Conservation (phyloP, 2,329 filamentous ascomycete species). For the Hypoxylon sp. region DNA sequence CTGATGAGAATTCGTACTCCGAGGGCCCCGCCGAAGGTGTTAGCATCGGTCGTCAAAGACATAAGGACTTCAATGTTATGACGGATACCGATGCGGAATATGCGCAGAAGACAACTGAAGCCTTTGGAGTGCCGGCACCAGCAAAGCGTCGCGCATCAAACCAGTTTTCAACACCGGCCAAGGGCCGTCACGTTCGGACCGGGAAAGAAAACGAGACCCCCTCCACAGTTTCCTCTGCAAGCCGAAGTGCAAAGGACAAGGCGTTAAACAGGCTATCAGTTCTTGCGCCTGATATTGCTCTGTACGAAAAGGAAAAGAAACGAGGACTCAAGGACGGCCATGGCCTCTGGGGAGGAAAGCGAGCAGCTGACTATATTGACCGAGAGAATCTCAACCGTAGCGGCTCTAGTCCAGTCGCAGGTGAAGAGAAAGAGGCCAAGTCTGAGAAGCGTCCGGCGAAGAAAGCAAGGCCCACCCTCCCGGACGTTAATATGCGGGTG, state of each 20-base stretch:
- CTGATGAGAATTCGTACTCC: slow-evolving; percentile 66
- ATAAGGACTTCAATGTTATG: slow-evolving; percentile 62
- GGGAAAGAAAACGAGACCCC: slow-evolving; percentile 91
- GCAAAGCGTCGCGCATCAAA: slow-evolving; percentile 53
- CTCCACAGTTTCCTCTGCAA: slow-evolving; percentile 75
- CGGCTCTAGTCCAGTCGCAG: slow-evolving; percentile 58
- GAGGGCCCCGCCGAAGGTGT: slow-evolving; percentile 65
- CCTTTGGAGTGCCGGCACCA: slow-evolving; percentile 54
- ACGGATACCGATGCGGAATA: slow-evolving; percentile 60
- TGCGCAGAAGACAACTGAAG: slow-evolving; percentile 53
- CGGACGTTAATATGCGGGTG: slow-evolving; percentile 80
- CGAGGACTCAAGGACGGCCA: slow-evolving; percentile 68
- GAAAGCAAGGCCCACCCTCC: slow-evolving; percentile 72
- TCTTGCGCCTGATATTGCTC: slow-evolving; percentile 85
- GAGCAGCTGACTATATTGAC: slow-evolving; percentile 72
- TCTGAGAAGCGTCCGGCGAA: slow-evolving; percentile 71
- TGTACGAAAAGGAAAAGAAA: slow-evolving; percentile 96
- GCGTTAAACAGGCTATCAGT: slow-evolving; percentile 83
- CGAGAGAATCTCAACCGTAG: slow-evolving; percentile 60
- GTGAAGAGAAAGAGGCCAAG: slow-evolving; percentile 55
- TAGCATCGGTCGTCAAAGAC: slow-evolving; percentile 59
- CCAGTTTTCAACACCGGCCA: slow-evolving; percentile 66
- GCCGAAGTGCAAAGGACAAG: slow-evolving; percentile 89
- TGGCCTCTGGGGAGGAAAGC: slow-evolving; percentile 73
- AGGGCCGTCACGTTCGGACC: slow-evolving; percentile 65